Evolutionary conservation across 2,329 filamentous ascomycete genomes (phyloP).

Genomic region (Aspergillus sp.): DNA sequence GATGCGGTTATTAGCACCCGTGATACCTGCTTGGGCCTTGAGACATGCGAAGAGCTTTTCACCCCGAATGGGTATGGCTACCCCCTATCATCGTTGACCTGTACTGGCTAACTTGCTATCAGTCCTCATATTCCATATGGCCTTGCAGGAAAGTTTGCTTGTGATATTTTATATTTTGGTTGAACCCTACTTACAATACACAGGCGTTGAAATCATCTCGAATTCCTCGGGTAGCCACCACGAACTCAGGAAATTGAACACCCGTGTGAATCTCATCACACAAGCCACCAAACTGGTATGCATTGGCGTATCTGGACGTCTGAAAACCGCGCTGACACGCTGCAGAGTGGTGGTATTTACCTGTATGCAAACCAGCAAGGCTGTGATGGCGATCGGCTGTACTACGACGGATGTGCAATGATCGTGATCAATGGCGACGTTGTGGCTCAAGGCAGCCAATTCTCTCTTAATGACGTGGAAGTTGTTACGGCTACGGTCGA

Average conservation of each 20-base stretch:
- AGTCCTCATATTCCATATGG: conserved; percentile 52
- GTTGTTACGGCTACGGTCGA: conserved; percentile 59
- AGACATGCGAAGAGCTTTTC: conserved; percentile 63
- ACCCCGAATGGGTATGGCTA: conserved; percentile 40
- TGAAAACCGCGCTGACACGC: conserved; percentile 4
- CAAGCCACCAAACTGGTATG: conserved; percentile 48
- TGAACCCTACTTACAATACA: conserved; percentile 13
- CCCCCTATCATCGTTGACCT: conserved; percentile 8
- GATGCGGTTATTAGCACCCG: conserved; percentile 56
- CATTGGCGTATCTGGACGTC: background rate
- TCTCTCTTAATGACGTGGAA: conserved; percentile 57
- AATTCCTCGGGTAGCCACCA: conserved; percentile 64
- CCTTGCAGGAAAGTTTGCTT: conserved; percentile 42
- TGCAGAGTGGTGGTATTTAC: conserved; percentile 39
- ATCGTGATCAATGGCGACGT: conserved; percentile 56
- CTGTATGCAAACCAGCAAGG: conserved; percentile 57
- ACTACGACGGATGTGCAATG: conserved; percentile 56
- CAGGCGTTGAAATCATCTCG: conserved; percentile 63
- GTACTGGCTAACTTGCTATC: conserved; percentile 12
- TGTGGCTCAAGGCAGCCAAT: conserved; percentile 59
- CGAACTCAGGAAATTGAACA: conserved; percentile 58
- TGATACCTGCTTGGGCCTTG: conserved; percentile 56
- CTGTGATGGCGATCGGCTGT: conserved; percentile 53
- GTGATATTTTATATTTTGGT: conserved; percentile 29
- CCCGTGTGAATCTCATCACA: conserved; percentile 55